A percentile compares a stretch with the other conserved stretches of the same genome.
phyloP scores from a whole-genome alignment of 495 filamentous ascomycete species.

The Aspergillus campestris region DNA sequence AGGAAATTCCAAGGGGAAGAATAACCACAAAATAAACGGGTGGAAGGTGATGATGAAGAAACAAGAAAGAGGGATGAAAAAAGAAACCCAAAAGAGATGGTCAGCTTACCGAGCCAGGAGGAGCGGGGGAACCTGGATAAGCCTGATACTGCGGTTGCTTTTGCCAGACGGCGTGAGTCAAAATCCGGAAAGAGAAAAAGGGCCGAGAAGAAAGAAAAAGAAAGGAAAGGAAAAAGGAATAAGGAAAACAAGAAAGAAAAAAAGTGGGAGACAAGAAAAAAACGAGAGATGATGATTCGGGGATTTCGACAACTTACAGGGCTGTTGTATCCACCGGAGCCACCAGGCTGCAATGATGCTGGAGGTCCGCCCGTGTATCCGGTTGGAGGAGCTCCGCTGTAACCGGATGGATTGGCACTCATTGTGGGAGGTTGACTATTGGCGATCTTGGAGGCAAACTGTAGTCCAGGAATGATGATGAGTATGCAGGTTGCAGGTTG shows the following conservation, averaged over 20 bases:
- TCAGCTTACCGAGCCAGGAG: slow-evolving; percentile 34
- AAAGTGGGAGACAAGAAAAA: neutral
- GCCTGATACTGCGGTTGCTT: slow-evolving; percentile 31
- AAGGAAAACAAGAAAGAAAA: neutral
- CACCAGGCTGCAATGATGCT: slow-evolving; percentile 23
- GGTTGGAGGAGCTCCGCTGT: slow-evolving; percentile 32
- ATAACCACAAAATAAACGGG: slow-evolving; percentile 6
- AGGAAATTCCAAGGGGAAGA: slow-evolving; percentile 7
- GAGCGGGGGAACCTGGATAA: slow-evolving; percentile 31
- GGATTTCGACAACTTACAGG: neutral
- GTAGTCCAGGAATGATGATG: neutral
- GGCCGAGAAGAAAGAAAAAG: too few species aligned
- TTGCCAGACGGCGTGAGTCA: neutral
- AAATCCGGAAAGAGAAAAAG: too few species aligned
- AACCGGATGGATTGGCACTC: slow-evolving; percentile 16
- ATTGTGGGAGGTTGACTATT: slow-evolving; percentile 23
- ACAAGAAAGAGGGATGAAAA: slow-evolving; percentile 1
- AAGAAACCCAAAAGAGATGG: slow-evolving; percentile 10
- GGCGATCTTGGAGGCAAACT: slow-evolving; percentile 42
- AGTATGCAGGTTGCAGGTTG: slow-evolving; percentile 1
- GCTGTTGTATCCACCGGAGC: slow-evolving; percentile 21
- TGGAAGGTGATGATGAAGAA: slow-evolving; percentile 1
- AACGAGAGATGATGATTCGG: neutral
- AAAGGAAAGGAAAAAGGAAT: too few species aligned
- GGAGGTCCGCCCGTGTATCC: slow-evolving; percentile 39